Base-by-base conservation (phyloP, 495 filamentous ascomycete species). In the Trichoderma reesei region DNA sequence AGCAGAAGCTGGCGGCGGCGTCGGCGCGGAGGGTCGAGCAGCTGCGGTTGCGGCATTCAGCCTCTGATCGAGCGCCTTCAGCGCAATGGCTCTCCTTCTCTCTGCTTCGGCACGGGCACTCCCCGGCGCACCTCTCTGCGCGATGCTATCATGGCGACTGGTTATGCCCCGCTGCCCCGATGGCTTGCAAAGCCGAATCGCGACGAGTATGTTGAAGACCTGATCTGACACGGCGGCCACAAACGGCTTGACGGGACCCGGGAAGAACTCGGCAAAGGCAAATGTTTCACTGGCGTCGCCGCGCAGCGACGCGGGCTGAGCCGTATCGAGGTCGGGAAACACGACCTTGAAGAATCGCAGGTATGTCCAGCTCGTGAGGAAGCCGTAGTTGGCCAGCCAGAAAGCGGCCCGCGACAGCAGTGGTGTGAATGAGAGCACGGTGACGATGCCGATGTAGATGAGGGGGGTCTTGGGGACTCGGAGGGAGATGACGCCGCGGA, bases 261-360 rank as follows among this genome's bases (percentile, higher is more conserved):
- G 94, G 78, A 97, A 98, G 74, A 98, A 97, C 70, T 90, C 89
- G 65, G 92, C 87, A 71, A 96, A 96, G 41, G 90, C 87, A 70
- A 98, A 98, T 0, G 92, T 96, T 72, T 98, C 94, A 69, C 88
- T 92, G 18, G 95, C 91, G 70, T 98, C 94, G 61, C 94, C 94
- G 67, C 86, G 81, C 63, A 90, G 79, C 10, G 78, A 76, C 44
- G 76, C 71, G 39, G 87, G 79, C 70, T 93, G 90, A n/a, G 82
- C 80, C 33, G 78, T 76, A 72, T 84, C 79, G 66, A 84, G 79
- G 70, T 86, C 79, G 66, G 87, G 79, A 72, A 86, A 84, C 44
- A 83, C 78, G 63, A 77, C 80, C 72, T 93, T 94, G 78, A 90
- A 96, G 82, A 98, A 98, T 44, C 94, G 90, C 7, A 98, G 87